A percentile compares a stretch with the other conserved stretches of the same genome.
Evolutionary conservation across 2,329 filamentous ascomycete species (phyloP).

Genomic region (Pseudopithomyces maydicus): DNA sequence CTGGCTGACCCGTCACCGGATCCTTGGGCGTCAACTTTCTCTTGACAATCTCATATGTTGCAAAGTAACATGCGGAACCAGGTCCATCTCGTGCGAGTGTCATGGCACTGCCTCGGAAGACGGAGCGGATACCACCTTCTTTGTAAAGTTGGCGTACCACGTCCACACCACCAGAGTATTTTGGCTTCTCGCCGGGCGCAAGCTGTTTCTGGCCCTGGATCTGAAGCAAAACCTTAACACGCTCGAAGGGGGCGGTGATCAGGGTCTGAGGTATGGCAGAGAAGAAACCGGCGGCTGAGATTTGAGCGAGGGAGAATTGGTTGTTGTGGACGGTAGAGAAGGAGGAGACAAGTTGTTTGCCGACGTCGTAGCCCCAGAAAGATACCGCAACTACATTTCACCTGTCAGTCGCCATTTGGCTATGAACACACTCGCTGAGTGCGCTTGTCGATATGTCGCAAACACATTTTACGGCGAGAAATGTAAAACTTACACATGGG

Average conservation of each 20-base stretch:
- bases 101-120: constrained; percentile 89
- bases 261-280: constrained; percentile 95
- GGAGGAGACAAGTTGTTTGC: constrained; percentile 81
- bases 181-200: constrained; percentile 87
- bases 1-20: constrained; percentile 69
- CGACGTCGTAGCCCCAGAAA: constrained; percentile 90
- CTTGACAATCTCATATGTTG: constrained; percentile 96
- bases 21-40: constrained; percentile 82
- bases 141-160: constrained; percentile 92
- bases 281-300: constrained; percentile 90
- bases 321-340: constrained; percentile 69
- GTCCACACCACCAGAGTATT: constrained; percentile 84
- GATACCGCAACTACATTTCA: constrained; percentile 63
- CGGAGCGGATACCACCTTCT: constrained; percentile 85
- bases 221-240: constrained; percentile 97
- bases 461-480: background rate
- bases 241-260: constrained; percentile 99
- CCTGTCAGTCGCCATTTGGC: background rate
- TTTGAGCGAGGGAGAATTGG: constrained; percentile 81
- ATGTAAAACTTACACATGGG: constrained; percentile 84
- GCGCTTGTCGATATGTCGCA: background rate
- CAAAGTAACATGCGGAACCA: constrained; percentile 93
- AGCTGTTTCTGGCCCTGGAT: constrained; percentile 91
- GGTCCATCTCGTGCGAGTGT: constrained; percentile 94
- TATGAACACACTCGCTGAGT: background rate